Base-by-base conservation (phyloP, 805 yeast genomes). In the Cyberlindnera maritima region DNA sequence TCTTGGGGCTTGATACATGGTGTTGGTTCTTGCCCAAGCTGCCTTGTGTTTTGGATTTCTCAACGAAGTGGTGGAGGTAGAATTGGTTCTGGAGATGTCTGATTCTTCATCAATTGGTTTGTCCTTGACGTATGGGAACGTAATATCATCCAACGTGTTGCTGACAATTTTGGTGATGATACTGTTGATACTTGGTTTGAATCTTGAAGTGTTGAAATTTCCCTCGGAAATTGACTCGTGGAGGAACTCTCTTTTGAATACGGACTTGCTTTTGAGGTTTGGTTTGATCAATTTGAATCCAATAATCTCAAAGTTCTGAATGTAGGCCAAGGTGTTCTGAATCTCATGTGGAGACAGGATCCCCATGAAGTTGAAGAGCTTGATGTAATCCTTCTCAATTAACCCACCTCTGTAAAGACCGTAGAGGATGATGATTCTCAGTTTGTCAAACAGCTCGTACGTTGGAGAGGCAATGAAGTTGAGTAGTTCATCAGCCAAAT, bases 341-440 rank as follows among this genome's bases (percentile, higher is more conserved):
- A 63, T 59, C 17, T 75, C 73, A 43, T 66, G 66, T 12, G 72
- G 68, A 7, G 66, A 60, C 0, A 70, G 62, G 25, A 73, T 46
- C 0, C 69, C 72, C 38, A 72, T 67, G 50, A 85, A 94, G 41
- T 75, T 68, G 36, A 83, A 74, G 33, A 94, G 67, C 61, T 91
- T 89, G 41, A 70, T 65, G 52, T 85, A 79, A 68, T 94, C 99
- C 8, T 74, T 61, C 57, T 81, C 85, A 5, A 86, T 74, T 14
- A 94, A 67, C 0, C 97, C 96, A 3, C 91, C 92, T 54, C 98
- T 75, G 62, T 81, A 85, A 25, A 90, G 63, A 0, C 88, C 84
- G 64, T 94, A 94, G 2, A 86, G 67, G 18, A 87, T 69, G 13
- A 94, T 77, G 25, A 86, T 69, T 49, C 99, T 76, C 46, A 89